Conservation (phyloP, 2,329 filamentous ascomycete species). For the Colletotrichum eleusines region DNA sequence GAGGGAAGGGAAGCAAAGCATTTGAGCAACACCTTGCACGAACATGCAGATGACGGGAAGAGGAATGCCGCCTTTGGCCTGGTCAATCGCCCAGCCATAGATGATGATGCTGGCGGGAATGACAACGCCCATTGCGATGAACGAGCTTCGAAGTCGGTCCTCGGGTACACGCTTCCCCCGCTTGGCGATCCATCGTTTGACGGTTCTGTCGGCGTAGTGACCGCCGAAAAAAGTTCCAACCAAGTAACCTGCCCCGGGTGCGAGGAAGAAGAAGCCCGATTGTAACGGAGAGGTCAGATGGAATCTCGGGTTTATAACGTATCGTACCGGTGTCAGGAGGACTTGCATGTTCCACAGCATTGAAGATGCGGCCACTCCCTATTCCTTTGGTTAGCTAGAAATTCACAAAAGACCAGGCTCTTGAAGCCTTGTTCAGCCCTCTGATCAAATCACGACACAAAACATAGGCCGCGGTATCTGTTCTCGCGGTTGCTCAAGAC, state of each 20-base stretch:
- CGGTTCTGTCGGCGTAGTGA: slow-evolving; percentile 74
- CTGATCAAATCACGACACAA: background rate
- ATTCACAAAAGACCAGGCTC: background rate
- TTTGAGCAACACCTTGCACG: slow-evolving; percentile 74
- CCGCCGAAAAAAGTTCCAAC: slow-evolving; percentile 76
- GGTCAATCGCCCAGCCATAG: slow-evolving; percentile 69
- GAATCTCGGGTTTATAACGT: slow-evolving; percentile 79
- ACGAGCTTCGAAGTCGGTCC: slow-evolving; percentile 73
- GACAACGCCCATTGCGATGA: slow-evolving; percentile 70
- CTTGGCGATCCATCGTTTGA: slow-evolving; percentile 70
- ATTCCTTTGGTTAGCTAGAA: slow-evolving; percentile 7
- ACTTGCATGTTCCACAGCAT: slow-evolving; percentile 81
- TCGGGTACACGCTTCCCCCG: slow-evolving; percentile 73
- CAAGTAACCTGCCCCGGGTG: slow-evolving; percentile 76
- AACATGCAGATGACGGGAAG: slow-evolving; percentile 77
- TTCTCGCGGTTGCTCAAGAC: background rate
- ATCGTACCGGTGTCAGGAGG: slow-evolving; percentile 75
- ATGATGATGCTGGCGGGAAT: slow-evolving; percentile 75
- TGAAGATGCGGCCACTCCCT: slow-evolving; percentile 65
- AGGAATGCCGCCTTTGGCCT: slow-evolving; percentile 55
- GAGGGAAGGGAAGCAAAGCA: slow-evolving; percentile 76
- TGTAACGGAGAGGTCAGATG: slow-evolving; percentile 72
- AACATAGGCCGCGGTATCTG: too few relatives aligned
- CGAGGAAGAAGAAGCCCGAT: slow-evolving; percentile 77
- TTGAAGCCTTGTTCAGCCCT: background rate